Evolutionary conservation across 192 early-diverging fungal species (phyloP).

Genomic region (Coemansia sp.): DNA sequence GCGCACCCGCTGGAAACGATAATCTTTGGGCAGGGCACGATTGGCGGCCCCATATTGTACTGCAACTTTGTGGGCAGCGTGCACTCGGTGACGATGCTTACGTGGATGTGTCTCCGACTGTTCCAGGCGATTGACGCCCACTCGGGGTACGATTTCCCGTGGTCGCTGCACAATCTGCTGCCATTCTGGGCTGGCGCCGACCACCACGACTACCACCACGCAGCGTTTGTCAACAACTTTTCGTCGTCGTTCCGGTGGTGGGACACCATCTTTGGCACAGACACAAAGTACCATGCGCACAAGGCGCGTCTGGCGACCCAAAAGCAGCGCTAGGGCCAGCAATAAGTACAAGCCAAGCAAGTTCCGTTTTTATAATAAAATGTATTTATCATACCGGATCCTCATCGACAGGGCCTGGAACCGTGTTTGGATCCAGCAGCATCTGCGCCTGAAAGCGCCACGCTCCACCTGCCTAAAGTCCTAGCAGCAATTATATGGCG

Average conservation of each 20-base stretch:
- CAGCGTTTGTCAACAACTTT: conserved; percentile 77
- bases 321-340: neutral
- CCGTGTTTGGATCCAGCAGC: too few species aligned
- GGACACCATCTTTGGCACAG: conserved; percentile 88
- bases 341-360: too few species aligned
- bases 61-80: conserved; percentile 65
- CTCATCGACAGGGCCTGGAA: too few species aligned
- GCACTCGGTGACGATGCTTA: conserved; percentile 82
- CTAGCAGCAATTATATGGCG: too few species aligned
- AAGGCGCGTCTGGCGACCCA: conserved; percentile 41
- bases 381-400: too few species aligned
- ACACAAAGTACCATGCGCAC: conserved; percentile 70
- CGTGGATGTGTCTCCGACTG: conserved; percentile 82
- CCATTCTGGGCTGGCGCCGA: conserved; percentile 92
- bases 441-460: too few species aligned
- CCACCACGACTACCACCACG: conserved; percentile 95
- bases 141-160: conserved; percentile 95
- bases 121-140: conserved; percentile 88
- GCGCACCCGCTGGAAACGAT: conserved; percentile 86
- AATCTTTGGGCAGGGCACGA: conserved; percentile 84
- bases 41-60: conserved; percentile 78
- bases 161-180: conserved; percentile 83
- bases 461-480: too few species aligned
- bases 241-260: conserved; percentile 87
- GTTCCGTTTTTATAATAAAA: too few species aligned